Percentiles rank a stretch among this genome's conserved stretches.
Conservation (phyloP, 176 grass and related monocot species). For the Pontederia crassipes region DNA sequence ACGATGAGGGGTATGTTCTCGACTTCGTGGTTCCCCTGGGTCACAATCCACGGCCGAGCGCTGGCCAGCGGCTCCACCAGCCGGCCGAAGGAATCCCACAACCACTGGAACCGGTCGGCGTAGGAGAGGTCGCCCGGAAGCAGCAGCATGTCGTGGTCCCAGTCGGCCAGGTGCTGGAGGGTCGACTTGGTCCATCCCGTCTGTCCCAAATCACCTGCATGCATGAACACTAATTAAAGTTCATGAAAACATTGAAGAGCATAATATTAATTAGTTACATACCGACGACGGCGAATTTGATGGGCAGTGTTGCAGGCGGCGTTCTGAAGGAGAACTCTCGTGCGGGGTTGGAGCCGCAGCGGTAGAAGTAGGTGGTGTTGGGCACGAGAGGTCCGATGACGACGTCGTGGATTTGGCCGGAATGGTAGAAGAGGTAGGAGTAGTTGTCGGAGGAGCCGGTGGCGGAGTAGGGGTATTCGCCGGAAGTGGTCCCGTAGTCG, state of each 20-base stretch:
- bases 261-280: not conserved
- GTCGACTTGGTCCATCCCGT: slow-evolving; percentile 48
- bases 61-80: slow-evolving; percentile 73
- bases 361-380: slow-evolving; percentile 44
- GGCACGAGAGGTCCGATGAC: slow-evolving; percentile 39
- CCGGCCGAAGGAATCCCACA: slow-evolving; percentile 61
- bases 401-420: slow-evolving; percentile 50
- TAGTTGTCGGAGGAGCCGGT: slow-evolving; percentile 39
- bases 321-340: slow-evolving; percentile 59
- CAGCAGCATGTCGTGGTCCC: slow-evolving; percentile 44
- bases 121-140: slow-evolving; percentile 70
- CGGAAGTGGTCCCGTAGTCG: slow-evolving; percentile 40
- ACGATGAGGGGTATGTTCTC: slow-evolving; percentile 31
- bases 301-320: slow-evolving; percentile 29
- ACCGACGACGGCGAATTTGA: slow-evolving; percentile 47
- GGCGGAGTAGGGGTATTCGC: slow-evolving; percentile 35
- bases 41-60: slow-evolving; percentile 72
- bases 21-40: slow-evolving; percentile 63
- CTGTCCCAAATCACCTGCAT: slow-evolving; percentile 54
- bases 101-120: slow-evolving; percentile 27
- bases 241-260: too few relatives aligned
- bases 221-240: not conserved
- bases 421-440: slow-evolving; percentile 36
- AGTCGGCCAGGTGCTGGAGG: slow-evolving; percentile 39
- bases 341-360: slow-evolving; percentile 28